phyloP scores from a whole-genome alignment of 192 early-diverging fungal genomes.

The Oehlia diaphana region DNA sequence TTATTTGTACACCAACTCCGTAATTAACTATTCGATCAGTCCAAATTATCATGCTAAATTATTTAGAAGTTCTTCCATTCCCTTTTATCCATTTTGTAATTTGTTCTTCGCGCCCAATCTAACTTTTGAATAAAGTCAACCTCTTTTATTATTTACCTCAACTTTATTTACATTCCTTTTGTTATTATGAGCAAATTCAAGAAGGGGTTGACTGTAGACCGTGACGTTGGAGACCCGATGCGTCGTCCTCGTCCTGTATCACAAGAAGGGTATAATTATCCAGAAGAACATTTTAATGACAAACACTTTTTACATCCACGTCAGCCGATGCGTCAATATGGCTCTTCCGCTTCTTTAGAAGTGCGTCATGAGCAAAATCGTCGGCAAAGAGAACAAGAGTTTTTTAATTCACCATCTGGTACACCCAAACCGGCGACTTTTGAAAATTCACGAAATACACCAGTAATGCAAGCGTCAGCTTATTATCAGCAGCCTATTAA shows the following conservation, averaged over 20 bases:
- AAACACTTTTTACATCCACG: not conserved
- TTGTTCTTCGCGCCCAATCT: too few species aligned
- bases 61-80: too few species aligned
- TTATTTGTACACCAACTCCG: too few species aligned
- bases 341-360: slow-evolving; percentile 10
- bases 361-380: not conserved
- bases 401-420: slow-evolving; percentile 3
- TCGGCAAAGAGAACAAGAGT: slow-evolving; percentile 9
- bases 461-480: not conserved
- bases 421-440: not conserved
- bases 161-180: not conserved
- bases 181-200: slow-evolving; percentile 25
- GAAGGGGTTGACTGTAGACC: slow-evolving; percentile 16
- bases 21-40: too few species aligned
- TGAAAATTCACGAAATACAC: not conserved
- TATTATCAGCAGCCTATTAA: not conserved
- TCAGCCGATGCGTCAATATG: not conserved
- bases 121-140: too few species aligned
- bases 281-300: not conserved
- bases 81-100: too few species aligned
- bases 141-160: not conserved
- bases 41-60: too few species aligned
- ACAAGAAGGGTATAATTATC: slow-evolving; percentile 27
- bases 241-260: slow-evolving; percentile 25
- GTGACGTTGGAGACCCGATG: slow-evolving; percentile 14